Evolutionary conservation across 202 grass and related monocot genomes (phyloP).

Genomic region (Musa balbisiana): DNA sequence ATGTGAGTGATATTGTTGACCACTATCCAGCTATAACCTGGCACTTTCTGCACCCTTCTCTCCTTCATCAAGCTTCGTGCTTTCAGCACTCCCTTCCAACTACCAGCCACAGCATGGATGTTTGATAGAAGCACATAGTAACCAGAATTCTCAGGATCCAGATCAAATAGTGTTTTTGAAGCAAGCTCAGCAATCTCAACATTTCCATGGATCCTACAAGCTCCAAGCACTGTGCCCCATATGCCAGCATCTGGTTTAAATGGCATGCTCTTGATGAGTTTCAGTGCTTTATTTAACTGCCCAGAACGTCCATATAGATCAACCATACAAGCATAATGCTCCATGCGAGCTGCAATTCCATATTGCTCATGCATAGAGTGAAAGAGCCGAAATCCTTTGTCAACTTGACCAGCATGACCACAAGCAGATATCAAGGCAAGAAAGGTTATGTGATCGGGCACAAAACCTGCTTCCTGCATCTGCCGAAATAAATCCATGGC

Average conservation of each 20-base stretch:
- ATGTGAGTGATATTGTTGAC: slow-evolving; percentile 55
- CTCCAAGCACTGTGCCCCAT: slow-evolving; percentile 75
- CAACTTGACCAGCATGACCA: slow-evolving; percentile 62
- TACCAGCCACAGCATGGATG: slow-evolving; percentile 70
- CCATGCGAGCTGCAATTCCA: slow-evolving; percentile 51
- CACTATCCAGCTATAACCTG: slow-evolving; percentile 85
- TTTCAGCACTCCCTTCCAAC: slow-evolving; percentile 68
- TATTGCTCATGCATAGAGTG: slow-evolving; percentile 44
- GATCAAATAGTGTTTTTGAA: slow-evolving; percentile 47
- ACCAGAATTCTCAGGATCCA: slow-evolving; percentile 76
- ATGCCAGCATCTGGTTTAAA: slow-evolving; percentile 76
- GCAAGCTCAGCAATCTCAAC: slow-evolving; percentile 65
- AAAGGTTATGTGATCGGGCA: slow-evolving; percentile 69
- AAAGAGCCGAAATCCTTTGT: slow-evolving; percentile 61
- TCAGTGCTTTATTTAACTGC: slow-evolving; percentile 53
- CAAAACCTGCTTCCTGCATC: slow-evolving; percentile 66
- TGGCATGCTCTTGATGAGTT: slow-evolving; percentile 55
- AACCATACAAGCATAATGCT: slow-evolving; percentile 76
- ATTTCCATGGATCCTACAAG: slow-evolving; percentile 57
- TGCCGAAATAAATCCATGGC: slow-evolving; percentile 38
- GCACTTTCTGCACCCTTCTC: slow-evolving; percentile 63
- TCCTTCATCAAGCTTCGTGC: slow-evolving; percentile 79
- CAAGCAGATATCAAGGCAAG: slow-evolving; percentile 76
- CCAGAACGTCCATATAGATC: slow-evolving; percentile 72
- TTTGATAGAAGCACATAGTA: slow-evolving; percentile 95